Base-by-base conservation (phyloP, 805 yeast species). In the Pichia sporocuriosa region DNA sequence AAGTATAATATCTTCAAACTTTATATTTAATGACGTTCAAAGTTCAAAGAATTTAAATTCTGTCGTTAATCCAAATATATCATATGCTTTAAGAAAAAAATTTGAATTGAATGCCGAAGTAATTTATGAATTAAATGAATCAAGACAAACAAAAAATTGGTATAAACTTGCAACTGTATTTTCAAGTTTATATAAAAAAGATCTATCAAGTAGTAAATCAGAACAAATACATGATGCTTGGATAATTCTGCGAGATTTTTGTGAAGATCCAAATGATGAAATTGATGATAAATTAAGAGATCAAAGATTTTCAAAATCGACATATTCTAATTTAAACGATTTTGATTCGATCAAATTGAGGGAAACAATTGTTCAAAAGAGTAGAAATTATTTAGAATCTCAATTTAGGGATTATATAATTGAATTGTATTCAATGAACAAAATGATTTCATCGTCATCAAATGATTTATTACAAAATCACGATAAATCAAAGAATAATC, bases 371-470 rank as follows among this genome's bases (percentile, higher is more conserved):
- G 73, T 77, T 4, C 51, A 58, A 12, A 79, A 75, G 45, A 73
- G 93, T 13, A 75, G 73, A 51, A 50, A 59, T 11, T 81, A 74
- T 52, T 67, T 90, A 47, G 94, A 93, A 57, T 58, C 61, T 9
- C 97, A 90, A 61, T 90, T 88, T 62, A 74, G 75, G 54, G 81
- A 75, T 33, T 78, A 81, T 58, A 75, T 88, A 47, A 86, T 84
- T 52, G 76, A 73, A 34, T 63, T 84, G 49, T 78, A 78, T 62
- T 57, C 70, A 47, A 71, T 73, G 53, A 48, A 69, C 37, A 39
- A 51, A 22, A 28, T 27, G 8, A 31, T 30, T 20, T 6, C 30
- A 12, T 9, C 17, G 10, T 19, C 29, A 9, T 26, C 29, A 6
- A 26, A 8, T 6, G 29, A 26, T 26, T 26, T 26, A 6, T 26